Conservation (phyloP, 257 asterid species). For the Solanum bulbocastanum region DNA sequence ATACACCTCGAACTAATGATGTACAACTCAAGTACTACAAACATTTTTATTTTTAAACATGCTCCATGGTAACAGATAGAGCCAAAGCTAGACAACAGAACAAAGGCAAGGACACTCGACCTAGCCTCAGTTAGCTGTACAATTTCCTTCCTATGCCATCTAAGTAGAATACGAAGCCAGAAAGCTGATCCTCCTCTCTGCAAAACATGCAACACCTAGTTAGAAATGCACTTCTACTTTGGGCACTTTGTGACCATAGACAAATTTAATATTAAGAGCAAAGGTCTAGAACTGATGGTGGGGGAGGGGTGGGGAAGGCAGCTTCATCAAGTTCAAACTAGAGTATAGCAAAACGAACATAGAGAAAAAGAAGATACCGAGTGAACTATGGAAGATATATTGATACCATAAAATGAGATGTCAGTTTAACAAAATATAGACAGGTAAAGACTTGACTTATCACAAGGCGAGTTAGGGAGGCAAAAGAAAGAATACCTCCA, state of each 20-base stretch:
- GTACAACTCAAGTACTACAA: conserved; percentile 25
- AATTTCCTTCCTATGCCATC: conserved; percentile 17
- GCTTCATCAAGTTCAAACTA: neutral
- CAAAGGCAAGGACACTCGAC: conserved; percentile 10
- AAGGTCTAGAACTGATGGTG: neutral
- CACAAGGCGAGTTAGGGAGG: neutral
- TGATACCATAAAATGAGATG: neutral
- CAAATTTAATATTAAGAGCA: neutral
- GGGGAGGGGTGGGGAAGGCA: neutral
- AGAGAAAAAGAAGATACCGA: neutral
- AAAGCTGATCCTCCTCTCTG: conserved; percentile 71
- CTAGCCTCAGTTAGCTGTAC: conserved; percentile 66
- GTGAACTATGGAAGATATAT: neutral
- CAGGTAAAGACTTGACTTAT: neutral
- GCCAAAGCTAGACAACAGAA: conserved; percentile 7
- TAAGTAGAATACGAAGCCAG: conserved; percentile 27
- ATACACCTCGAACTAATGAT: conserved; percentile 30
- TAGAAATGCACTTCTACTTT: neutral
- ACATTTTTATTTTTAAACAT: conserved; percentile 28
- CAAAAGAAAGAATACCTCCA: conserved; percentile 43
- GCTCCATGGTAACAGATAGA: conserved; percentile 16
- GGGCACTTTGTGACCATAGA: neutral
- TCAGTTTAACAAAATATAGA: neutral
- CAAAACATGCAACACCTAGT: conserved; percentile 1
- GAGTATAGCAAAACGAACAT: neutral